Base-by-base conservation (phyloP, 768 basidiomycete genomes). In the Leccinellum luteum region DNA sequence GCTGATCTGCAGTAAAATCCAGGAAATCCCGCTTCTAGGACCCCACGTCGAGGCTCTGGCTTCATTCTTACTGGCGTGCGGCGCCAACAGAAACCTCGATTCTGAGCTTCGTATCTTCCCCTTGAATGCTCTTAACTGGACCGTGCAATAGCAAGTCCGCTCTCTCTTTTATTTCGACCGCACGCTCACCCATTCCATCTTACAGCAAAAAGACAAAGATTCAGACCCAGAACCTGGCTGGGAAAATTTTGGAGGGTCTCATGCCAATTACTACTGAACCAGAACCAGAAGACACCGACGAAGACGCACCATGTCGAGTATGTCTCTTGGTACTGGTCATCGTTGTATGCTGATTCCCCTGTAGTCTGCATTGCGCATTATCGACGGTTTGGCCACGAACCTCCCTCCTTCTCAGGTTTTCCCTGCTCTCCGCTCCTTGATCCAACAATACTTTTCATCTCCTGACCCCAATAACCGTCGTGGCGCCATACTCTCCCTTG, bases 381-480 rank as follows among this genome's bases (percentile, higher is more conserved):
- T 99, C 63, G 97, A 99, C 69, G 85, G 87, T 49, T 85, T 99
- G 51, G 87, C 95, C 6, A 95, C 94, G 58, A 87, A 86, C 61
- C 83, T 99, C 14, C 97, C 97, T 12, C 96, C 97, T 6, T 82
- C 84, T 25, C 97, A 98, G 76, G 94, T 98, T 58, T 98, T 98
- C 87, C 94, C 94, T 9, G 82, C 92, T 14, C 86, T 99, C 35
- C 90, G 89, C 59, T 75, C 71, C 35, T 83, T 95, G 64, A 90
- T 98, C 55, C 81, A 87, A 60, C 82, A 89, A 55, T 98, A 95
- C 75, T 91, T 94, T 76, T 77, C 80, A 7, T 94, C 93, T 2
- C 73, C 85, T 7, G 87, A 98, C 63, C 82, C 93, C 0, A 77
- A 81, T 52, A 77, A 85, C 66, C 88, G 97, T 31, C 94, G 96